Evolutionary conservation across 163 green algal genomes (phyloP).

Genomic region (Scenedesmus sp.): DNA sequence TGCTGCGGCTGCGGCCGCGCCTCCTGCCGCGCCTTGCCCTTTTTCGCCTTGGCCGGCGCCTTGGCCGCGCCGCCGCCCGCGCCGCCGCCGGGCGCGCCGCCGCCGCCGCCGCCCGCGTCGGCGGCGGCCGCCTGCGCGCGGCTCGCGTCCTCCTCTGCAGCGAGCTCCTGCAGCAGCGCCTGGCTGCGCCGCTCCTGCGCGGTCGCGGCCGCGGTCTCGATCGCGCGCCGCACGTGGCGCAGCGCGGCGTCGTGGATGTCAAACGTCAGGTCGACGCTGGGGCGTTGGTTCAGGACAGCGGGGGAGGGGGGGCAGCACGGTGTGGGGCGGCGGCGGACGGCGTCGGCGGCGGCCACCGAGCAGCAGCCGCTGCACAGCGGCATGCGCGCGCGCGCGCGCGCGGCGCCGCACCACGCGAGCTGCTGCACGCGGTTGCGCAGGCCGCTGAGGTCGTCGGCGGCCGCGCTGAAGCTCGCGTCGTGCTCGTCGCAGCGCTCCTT

Average conservation of each 20-base stretch:
- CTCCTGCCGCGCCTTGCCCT: constrained; percentile 49
- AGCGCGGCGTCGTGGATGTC: constrained; percentile 64
- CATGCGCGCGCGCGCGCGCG: background rate
- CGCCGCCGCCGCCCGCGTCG: constrained; percentile 10
- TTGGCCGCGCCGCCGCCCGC: background rate
- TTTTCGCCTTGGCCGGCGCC: constrained; percentile 36
- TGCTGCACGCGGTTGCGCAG: constrained; percentile 58
- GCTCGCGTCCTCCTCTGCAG: constrained; percentile 36
- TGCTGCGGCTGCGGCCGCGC: constrained; percentile 42
- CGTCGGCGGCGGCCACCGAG: too few relatives aligned
- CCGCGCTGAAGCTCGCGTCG: constrained; percentile 56
- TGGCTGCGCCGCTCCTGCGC: constrained; percentile 68
- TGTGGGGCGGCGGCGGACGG: too few relatives aligned
- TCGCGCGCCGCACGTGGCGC: constrained; percentile 54
- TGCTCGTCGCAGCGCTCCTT: constrained; percentile 62
- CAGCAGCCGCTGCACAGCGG: constrained; percentile 43
- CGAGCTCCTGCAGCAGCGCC: constrained; percentile 73
- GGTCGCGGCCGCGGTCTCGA: constrained; percentile 63
- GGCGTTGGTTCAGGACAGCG: too few relatives aligned
- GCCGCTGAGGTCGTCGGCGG: constrained; percentile 66
- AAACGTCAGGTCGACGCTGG: constrained; percentile 67
- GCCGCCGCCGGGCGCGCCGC: background rate
- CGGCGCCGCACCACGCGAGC: constrained; percentile 40
- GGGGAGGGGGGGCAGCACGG: too few relatives aligned
- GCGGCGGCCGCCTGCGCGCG: background rate